A percentile compares a stretch with the other conserved stretches of the same genome.
Evolutionary conservation across 2,329 filamentous ascomycete genomes (phyloP).

Genomic region (Macrophomina phaseolina): DNA sequence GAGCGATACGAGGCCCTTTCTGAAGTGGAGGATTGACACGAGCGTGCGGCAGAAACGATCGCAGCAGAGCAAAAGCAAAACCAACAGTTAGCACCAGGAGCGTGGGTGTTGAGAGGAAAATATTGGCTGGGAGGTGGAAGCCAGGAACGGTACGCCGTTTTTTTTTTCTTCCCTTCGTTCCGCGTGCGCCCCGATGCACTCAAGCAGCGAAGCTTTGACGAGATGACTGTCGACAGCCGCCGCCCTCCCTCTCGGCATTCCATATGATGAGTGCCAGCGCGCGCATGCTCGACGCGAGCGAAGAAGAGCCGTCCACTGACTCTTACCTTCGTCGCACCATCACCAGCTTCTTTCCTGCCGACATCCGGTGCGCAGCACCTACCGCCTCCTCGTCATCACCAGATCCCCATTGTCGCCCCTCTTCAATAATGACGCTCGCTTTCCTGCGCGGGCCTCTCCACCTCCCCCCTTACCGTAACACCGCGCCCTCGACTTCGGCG

Average conservation of each 20-base stretch:
- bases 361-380: neutral
- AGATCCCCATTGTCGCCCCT: neutral
- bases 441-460: neutral
- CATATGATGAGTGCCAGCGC: too few relatives aligned
- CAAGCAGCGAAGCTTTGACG: too few relatives aligned
- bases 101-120: too few relatives aligned
- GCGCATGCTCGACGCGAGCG: too few relatives aligned
- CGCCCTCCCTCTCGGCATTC: too few relatives aligned
- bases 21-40: neutral
- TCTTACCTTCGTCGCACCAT: neutral
- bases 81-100: too few relatives aligned
- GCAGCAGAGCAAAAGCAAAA: too few relatives aligned
- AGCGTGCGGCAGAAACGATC: neutral
- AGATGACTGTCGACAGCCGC: too few relatives aligned
- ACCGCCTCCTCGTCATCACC: neutral
- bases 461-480: neutral
- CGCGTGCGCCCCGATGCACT: too few relatives aligned
- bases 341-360: neutral
- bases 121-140: too few relatives aligned
- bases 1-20: neutral
- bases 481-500: neutral
- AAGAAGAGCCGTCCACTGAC: neutral
- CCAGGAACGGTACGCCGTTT: too few relatives aligned
- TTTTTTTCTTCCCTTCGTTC: too few relatives aligned
- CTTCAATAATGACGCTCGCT: neutral